These are phyloP conservation scores for Penicillium sp. DNA, from an alignment of 2,329 filamentous ascomycete genomes.

Conservation along the genomic window DNA sequence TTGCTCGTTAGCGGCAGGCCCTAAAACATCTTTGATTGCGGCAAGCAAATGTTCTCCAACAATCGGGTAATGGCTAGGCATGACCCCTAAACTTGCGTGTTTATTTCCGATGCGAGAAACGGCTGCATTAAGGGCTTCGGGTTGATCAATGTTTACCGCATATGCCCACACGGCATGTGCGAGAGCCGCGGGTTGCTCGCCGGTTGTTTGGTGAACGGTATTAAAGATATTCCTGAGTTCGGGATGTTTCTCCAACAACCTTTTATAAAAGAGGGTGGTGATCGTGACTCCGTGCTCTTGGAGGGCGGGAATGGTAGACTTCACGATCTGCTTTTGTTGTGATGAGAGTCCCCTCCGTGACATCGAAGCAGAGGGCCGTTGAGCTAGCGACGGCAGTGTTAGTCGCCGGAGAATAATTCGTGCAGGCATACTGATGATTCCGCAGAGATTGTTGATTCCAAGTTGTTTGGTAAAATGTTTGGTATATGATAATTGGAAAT, in stretches of 20 bases:
- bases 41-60: constrained; percentile 69
- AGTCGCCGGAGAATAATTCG: not conserved
- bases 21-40: constrained; percentile 69
- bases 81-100: constrained; percentile 70
- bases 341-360: constrained; percentile 52
- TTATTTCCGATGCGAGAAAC: constrained; percentile 74
- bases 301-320: constrained; percentile 68
- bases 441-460: too few species aligned
- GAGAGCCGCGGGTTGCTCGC: constrained; percentile 70
- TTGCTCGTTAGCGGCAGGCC: constrained; percentile 66
- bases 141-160: constrained; percentile 70
- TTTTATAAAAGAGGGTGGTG: constrained; percentile 68
- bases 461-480: too few species aligned
- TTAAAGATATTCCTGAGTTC: constrained; percentile 72
- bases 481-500: too few species aligned
- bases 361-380: not conserved
- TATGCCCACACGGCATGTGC: constrained; percentile 70
- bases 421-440: too few species aligned
- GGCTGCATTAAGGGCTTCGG: constrained; percentile 59
- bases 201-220: constrained; percentile 67
- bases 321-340: constrained; percentile 65
- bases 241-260: constrained; percentile 65
- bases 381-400: not conserved
- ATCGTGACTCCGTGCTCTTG: constrained; percentile 68
- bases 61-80: constrained; percentile 69